A percentile compares a stretch with the other conserved stretches of the same genome.
Conservation (phyloP, 2,329 filamentous ascomycete genomes). For the Cordyceps cicadae region DNA sequence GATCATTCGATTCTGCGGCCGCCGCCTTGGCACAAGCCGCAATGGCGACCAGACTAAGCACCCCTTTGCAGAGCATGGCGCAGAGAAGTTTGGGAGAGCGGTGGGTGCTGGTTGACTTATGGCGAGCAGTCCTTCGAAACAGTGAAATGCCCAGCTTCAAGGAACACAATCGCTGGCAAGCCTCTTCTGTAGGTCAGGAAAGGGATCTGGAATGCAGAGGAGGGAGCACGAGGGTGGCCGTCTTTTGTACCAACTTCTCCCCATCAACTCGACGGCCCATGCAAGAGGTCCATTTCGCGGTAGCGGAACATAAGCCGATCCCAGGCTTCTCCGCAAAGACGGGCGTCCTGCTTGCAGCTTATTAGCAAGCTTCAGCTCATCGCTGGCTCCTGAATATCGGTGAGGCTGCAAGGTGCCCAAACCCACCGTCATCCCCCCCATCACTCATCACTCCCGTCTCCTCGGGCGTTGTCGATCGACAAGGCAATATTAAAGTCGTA, state of each 20-base stretch:
- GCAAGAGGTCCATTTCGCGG: not conserved
- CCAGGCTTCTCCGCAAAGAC: not conserved
- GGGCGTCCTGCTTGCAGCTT: not conserved
- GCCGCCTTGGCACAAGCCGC: constrained; percentile 14
- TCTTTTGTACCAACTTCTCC: not conserved
- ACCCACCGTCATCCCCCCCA: not conserved
- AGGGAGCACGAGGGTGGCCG: not conserved
- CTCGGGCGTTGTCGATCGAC: not conserved
- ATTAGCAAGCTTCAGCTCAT: not conserved
- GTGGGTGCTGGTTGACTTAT: not conserved
- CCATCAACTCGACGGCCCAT: not conserved
- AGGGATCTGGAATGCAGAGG: not conserved
- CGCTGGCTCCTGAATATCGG: not conserved
- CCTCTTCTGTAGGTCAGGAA: not conserved
- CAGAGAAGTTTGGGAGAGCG: not conserved
- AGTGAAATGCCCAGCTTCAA: not conserved
- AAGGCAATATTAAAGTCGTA: not conserved
- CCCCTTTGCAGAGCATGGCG: constrained; percentile 2
- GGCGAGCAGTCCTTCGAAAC: not conserved
- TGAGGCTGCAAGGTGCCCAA: not conserved
- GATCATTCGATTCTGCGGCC: constrained; percentile 17
- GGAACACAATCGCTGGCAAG: not conserved
- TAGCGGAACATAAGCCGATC: not conserved
- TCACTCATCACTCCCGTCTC: not conserved
- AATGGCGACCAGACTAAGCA: constrained; percentile 16